Base-by-base conservation (phyloP, 805 yeast species). In the Cyberlindnera maclurae region DNA sequence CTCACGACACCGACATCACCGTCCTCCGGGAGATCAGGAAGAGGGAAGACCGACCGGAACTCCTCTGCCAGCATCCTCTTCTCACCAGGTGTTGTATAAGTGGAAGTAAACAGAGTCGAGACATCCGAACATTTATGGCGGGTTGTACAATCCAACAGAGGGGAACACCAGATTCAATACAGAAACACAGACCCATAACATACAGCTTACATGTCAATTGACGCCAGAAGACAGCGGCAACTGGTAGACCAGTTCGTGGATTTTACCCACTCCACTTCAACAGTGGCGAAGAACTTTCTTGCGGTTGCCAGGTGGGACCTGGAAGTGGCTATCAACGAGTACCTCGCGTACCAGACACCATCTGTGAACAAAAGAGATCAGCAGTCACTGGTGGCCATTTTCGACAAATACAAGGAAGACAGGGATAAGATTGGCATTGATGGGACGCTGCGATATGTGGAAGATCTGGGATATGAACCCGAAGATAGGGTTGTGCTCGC, bases 401-500 rank as follows among this genome's bases (percentile, higher is more conserved):
- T 52, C 33, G 49, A 54, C 29, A 36, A 32, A 15, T 55, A 55
- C 43, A 49, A 47, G 32, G 59, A 54, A 12, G 35, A 42, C 2
- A 18, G 33, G 1, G 48, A 49, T 12, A 57, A 63, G 11, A 84
- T 88, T 29, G 90, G 79, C 18, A 67, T 84, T 9, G 93, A 86
- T 41, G 96, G 96, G 0, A 82, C 96, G 0, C 57, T 89, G 9
- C 47, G 54, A 29, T 85, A 79, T 50, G 63, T 90, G 16, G 68
- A 67, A 12, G 95, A 81, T 49, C 60, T 90, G 34, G 78, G 73
- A 0, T 67, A 81, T 29, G 76, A 76, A 12, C 81, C 88, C 1
- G 97, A 90, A 48, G 88, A 89, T 53, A 67, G 76, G 8, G 71
- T 67, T 5, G 80, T 86, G 3, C 64, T 90, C 32, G 77, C 83